Evolutionary conservation across 2,329 filamentous ascomycete genomes (phyloP).

Genomic region (Trichoderma arundinaceum): DNA sequence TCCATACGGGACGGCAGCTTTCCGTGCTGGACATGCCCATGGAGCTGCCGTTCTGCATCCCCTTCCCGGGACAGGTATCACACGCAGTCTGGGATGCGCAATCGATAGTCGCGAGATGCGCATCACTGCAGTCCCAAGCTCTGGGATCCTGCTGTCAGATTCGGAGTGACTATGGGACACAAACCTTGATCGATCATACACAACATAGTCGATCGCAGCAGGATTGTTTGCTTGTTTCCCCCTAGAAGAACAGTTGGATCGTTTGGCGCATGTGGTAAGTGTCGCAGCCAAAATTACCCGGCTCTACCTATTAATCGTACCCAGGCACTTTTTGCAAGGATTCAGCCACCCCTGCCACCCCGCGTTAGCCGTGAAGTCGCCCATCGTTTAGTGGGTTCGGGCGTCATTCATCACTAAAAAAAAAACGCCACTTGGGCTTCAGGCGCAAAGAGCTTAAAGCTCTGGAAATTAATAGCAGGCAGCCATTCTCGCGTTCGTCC

Average conservation of each 20-base stretch:
- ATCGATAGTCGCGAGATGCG: neutral
- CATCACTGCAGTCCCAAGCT: slow-evolving; percentile 16
- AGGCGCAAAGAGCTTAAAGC: slow-evolving; percentile 9
- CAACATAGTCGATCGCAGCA: neutral
- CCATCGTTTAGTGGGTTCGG: slow-evolving; percentile 12
- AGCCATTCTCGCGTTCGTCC: neutral
- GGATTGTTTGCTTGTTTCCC: neutral
- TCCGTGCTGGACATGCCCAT: slow-evolving; percentile 1
- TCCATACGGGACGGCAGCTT: neutral
- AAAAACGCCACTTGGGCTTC: slow-evolving; percentile 20
- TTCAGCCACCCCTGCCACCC: slow-evolving; percentile 7
- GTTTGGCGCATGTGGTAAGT: neutral
- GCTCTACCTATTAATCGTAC: no score
- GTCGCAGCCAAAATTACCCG: neutral
- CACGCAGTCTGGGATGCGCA: slow-evolving; percentile 11
- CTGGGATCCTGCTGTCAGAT: slow-evolving; percentile 22
- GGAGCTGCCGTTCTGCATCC: slow-evolving; percentile 1
- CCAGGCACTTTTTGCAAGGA: slow-evolving; percentile 9
- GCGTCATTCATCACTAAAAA: slow-evolving; percentile 24
- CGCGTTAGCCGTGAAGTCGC: slow-evolving; percentile 19
- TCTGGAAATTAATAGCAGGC: neutral
- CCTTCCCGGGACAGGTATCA: slow-evolving; percentile 1
- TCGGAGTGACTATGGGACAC: neutral
- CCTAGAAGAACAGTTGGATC: neutral
- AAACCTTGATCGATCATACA: neutral